Conservation (phyloP, 2,329 filamentous ascomycete genomes). For the Aphanocladium album region DNA sequence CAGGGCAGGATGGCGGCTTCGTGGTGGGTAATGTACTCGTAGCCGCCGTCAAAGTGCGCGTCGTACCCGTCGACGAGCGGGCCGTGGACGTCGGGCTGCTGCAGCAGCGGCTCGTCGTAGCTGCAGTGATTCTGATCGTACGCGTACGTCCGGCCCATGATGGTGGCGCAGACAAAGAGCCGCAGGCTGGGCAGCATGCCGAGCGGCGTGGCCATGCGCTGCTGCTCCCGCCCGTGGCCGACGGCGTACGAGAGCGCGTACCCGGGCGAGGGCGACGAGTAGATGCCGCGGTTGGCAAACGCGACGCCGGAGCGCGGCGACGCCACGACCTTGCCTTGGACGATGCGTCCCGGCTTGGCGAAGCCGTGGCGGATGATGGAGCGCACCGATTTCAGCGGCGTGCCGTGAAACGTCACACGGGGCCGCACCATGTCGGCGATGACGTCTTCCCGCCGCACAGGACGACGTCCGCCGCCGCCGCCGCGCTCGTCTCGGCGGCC, state of each 20-base stretch:
- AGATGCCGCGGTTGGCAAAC: conserved; percentile 39
- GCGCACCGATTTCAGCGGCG: conserved; percentile 28
- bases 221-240: background rate
- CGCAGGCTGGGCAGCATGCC: conserved; percentile 33
- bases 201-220: conserved; percentile 23
- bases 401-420: conserved; percentile 37
- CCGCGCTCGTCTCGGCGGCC: no score
- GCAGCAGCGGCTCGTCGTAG: background rate
- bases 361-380: conserved; percentile 42
- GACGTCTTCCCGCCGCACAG: conserved; percentile 23
- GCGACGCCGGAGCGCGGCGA: conserved; percentile 27
- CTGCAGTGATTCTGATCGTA: background rate
- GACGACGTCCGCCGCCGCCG: background rate
- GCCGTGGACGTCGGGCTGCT: conserved; percentile 11
- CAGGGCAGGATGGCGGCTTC: conserved; percentile 37
- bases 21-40: conserved; percentile 42
- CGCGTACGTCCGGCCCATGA: conserved; percentile 36
- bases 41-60: conserved; percentile 32
- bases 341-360: conserved; percentile 28
- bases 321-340: conserved; percentile 13
- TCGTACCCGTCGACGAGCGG: conserved; percentile 26
- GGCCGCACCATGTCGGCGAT: conserved; percentile 32
- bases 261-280: conserved; percentile 35
- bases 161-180: conserved; percentile 39
- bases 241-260: conserved; percentile 35